Percentiles rank a stretch among this genome's conserved stretches.
These are phyloP conservation scores for Eucalyptus camaldulensis DNA, from an alignment of 345 rosid species.

Conservation along the genomic window DNA sequence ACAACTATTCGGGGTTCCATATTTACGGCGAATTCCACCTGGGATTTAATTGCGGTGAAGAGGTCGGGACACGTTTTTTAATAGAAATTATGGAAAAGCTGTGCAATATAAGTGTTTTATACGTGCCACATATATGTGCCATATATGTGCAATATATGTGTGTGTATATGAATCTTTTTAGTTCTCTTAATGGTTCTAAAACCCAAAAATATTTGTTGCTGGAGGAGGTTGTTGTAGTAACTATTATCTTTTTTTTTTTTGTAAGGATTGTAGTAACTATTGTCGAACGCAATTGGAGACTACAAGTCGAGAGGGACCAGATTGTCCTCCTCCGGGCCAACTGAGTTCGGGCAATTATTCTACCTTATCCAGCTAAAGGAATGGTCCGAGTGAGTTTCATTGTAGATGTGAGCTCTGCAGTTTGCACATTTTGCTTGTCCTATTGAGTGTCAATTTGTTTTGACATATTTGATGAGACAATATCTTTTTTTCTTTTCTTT, in stretches of 20 bases:
- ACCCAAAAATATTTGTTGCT: background rate
- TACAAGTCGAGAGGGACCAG: slow-evolving; percentile 44
- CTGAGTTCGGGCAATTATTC: slow-evolving; percentile 25
- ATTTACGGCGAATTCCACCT: slow-evolving; percentile 12
- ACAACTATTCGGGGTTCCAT: slow-evolving; percentile 33
- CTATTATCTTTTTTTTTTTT: too few species aligned
- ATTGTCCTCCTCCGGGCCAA: slow-evolving; percentile 24
- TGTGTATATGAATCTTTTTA: too few species aligned
- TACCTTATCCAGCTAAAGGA: slow-evolving; percentile 30
- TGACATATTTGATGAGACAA: too few species aligned
- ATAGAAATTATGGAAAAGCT: slow-evolving; percentile 12
- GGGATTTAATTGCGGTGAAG: slow-evolving; percentile 5
- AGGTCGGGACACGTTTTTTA: slow-evolving; percentile 22
- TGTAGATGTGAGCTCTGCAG: slow-evolving; percentile 56
- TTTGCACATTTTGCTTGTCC: slow-evolving; percentile 54
- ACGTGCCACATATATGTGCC: too few species aligned
- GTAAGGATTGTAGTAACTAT: slow-evolving; percentile 10
- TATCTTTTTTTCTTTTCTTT: too few species aligned
- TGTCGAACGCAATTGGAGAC: slow-evolving; percentile 43
- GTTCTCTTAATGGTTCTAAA: too few species aligned
- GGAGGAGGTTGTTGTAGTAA: slow-evolving; percentile 38
- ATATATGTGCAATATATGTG: too few species aligned
- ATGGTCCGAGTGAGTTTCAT: slow-evolving; percentile 43
- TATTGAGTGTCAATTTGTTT: slow-evolving; percentile 52
- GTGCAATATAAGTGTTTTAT: background rate